Evolutionary conservation across 345 rosid genomes (phyloP).

Genomic region (Eucalyptus camaldulensis): DNA sequence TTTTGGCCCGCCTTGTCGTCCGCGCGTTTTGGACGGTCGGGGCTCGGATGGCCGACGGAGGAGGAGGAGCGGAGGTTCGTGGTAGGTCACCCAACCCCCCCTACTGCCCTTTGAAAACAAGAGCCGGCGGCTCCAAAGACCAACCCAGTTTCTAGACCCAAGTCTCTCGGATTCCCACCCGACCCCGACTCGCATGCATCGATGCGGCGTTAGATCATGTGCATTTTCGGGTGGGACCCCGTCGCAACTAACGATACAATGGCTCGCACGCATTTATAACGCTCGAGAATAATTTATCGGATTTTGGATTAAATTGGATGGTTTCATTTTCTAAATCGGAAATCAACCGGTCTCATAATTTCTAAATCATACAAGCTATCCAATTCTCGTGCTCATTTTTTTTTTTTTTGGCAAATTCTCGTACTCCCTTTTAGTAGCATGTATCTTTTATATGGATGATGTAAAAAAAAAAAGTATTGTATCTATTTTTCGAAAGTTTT

Average conservation of each 20-base stretch:
- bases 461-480: not conserved
- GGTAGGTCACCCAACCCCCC: not conserved
- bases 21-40: not conserved
- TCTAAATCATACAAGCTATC: fast-evolving
- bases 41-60: not conserved
- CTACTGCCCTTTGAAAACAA: not conserved
- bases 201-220: not conserved
- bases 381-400: fast-evolving
- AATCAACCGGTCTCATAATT: fast-evolving
- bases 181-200: not conserved
- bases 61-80: not conserved
- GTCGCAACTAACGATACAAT: fast-evolving
- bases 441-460: not conserved
- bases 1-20: not conserved
- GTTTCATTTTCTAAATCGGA: not conserved
- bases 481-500: not conserved
- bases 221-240: not conserved
- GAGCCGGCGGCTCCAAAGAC: not conserved
- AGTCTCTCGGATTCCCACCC: not conserved
- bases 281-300: fast-evolving
- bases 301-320: fast-evolving
- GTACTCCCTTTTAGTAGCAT: fast-evolving
- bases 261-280: fast-evolving
- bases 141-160: not conserved
- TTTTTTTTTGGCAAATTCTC: not conserved